These are phyloP conservation scores for Zizania latifolia DNA, from an alignment of 176 grass and related monocot genomes.

Conservation along the genomic window DNA sequence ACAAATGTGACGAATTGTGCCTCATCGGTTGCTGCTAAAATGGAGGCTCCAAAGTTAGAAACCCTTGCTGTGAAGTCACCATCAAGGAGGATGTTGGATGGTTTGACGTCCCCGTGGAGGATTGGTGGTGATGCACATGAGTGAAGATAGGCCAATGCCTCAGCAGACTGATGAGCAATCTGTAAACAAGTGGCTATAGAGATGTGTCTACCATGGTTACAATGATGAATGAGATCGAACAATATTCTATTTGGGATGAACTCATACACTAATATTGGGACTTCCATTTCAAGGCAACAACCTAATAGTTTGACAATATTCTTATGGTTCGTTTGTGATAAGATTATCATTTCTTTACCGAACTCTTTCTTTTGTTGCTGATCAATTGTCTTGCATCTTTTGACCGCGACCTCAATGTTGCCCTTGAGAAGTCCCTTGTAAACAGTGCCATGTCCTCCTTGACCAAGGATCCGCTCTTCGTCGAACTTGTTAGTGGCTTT, in stretches of 20 bases:
- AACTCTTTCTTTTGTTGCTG: background rate
- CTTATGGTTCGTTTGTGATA: background rate
- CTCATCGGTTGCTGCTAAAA: slow-evolving; percentile 21
- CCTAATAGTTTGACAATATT: background rate
- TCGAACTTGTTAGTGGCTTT: background rate
- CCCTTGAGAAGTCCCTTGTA: slow-evolving; percentile 1
- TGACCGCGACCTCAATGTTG: background rate
- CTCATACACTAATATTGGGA: background rate
- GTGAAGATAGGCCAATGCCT: background rate
- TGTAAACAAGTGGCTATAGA: background rate
- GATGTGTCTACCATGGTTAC: background rate
- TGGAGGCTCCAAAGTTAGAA: slow-evolving; percentile 32
- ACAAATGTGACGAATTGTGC: slow-evolving; percentile 22
- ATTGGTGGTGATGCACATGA: background rate
- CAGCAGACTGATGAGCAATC: background rate
- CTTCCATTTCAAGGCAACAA: background rate
- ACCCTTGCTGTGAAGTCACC: background rate
- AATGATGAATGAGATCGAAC: background rate
- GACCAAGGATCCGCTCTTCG: background rate
- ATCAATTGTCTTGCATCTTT: slow-evolving; percentile 5
- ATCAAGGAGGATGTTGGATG: slow-evolving; percentile 1
- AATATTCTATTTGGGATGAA: background rate
- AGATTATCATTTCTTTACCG: background rate
- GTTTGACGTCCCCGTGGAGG: background rate
- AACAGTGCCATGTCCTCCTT: background rate